phyloP scores from a whole-genome alignment of 805 yeast species.

The Cyberlindnera amylophila region DNA sequence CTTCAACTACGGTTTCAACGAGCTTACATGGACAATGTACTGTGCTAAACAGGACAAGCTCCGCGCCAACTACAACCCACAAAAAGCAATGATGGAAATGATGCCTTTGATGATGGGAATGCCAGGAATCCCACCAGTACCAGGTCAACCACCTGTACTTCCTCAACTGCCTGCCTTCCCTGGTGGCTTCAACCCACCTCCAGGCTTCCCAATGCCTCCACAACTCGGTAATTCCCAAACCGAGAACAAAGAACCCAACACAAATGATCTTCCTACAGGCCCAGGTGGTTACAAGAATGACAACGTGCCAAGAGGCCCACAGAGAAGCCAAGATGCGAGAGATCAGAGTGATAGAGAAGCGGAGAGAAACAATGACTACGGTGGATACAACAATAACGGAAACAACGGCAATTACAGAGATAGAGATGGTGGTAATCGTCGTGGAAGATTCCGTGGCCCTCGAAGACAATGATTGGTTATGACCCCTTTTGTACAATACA shows the following conservation, averaged over 20 bases:
- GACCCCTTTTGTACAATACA: background rate
- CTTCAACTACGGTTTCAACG: constrained; percentile 96
- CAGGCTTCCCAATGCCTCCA: constrained; percentile 8
- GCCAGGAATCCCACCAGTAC: constrained; percentile 29
- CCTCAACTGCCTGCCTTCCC: constrained; percentile 8
- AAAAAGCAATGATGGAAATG: constrained; percentile 66
- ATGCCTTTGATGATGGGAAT: constrained; percentile 38
- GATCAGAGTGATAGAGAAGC: constrained; percentile 20
- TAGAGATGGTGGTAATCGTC: constrained; percentile 20
- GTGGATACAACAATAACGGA: constrained; percentile 1
- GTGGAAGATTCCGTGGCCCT: constrained; percentile 16
- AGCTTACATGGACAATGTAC: constrained; percentile 92
- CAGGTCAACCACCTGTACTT: constrained; percentile 24
- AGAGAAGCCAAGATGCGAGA: constrained; percentile 17
- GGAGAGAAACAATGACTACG: constrained; percentile 4
- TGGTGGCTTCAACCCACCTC: constrained; percentile 4
- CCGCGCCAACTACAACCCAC: constrained; percentile 78
- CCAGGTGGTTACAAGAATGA: constrained; percentile 7
- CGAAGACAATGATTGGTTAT: constrained; percentile 4
- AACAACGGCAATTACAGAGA: constrained; percentile 19
- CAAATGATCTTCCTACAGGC: constrained; percentile 2
- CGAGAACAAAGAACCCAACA: background rate
- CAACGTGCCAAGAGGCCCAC: constrained; percentile 17
- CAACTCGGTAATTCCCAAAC: background rate
- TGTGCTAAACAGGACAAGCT: constrained; percentile 81